These are phyloP conservation scores for Blastobotrys indianensis DNA, from an alignment of 1,139 yeast genomes.

Conservation along the genomic window DNA sequence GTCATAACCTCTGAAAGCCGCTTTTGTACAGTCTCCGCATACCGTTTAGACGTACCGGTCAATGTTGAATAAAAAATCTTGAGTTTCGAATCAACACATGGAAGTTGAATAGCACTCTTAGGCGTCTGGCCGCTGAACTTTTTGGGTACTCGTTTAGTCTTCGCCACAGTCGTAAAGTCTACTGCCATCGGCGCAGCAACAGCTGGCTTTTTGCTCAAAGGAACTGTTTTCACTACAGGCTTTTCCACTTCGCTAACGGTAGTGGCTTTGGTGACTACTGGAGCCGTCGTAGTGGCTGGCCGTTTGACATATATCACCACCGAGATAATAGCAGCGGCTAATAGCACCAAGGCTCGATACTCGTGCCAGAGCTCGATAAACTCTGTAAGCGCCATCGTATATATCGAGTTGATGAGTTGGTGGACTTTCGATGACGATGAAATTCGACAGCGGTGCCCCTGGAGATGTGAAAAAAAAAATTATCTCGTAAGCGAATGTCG, in stretches of 20 bases:
- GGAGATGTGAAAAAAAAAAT: too few species aligned
- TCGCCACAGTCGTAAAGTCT: constrained; percentile 39
- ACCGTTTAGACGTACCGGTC: constrained; percentile 73
- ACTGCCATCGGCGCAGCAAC: constrained; percentile 26
- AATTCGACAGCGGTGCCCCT: too few species aligned
- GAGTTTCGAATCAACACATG: constrained; percentile 32
- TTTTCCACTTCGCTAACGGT: background rate
- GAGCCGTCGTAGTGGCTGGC: constrained; percentile 4
- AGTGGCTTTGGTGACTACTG: background rate
- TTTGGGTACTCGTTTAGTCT: constrained; percentile 20
- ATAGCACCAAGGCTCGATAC: constrained; percentile 13
- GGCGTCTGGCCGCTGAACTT: constrained; percentile 25
- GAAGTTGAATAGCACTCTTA: constrained; percentile 24
- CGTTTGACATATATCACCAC: background rate
- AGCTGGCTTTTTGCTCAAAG: constrained; percentile 2
- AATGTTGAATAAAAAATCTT: constrained; percentile 76
- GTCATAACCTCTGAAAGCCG: constrained; percentile 37
- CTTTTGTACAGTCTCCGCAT: constrained; percentile 47
- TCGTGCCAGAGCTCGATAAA: constrained; percentile 17
- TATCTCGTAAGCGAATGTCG: too few species aligned
- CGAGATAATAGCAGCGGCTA: constrained; percentile 8
- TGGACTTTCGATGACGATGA: too few species aligned
- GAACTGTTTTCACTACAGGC: background rate
- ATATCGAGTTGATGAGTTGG: background rate
- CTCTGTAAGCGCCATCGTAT: background rate